Evolutionary conservation across 2,329 filamentous ascomycete species (phyloP).

Genomic region (Trichoderma gracile): DNA sequence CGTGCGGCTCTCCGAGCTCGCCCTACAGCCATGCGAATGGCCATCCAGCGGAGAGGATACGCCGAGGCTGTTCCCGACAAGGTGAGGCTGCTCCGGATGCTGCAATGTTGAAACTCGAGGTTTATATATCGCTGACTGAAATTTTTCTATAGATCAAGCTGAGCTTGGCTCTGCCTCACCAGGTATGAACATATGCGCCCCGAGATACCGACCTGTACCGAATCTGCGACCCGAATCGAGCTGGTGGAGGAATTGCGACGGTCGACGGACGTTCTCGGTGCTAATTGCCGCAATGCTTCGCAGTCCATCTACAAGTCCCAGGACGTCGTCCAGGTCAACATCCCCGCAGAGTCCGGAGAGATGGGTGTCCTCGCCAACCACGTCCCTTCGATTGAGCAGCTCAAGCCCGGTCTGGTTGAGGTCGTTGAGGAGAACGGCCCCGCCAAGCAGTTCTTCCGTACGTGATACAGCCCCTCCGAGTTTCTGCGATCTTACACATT

Average conservation of each 20-base stretch:
- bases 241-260: constrained; percentile 30
- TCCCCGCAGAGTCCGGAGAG: constrained; percentile 95
- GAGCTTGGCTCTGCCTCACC: constrained; percentile 94
- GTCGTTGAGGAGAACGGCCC: constrained; percentile 88
- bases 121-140: constrained; percentile 23
- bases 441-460: constrained; percentile 98
- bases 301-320: constrained; percentile 71
- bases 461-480: constrained; percentile 43
- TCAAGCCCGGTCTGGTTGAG: constrained; percentile 95
- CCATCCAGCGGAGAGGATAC: constrained; percentile 85
- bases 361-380: constrained; percentile 99
- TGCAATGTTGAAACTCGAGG: constrained; percentile 19
- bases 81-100: constrained; percentile 47
- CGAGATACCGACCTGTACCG: constrained; percentile 29
- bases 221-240: constrained; percentile 36
- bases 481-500: constrained; percentile 1
- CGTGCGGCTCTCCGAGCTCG: constrained; percentile 84
- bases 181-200: constrained; percentile 65
- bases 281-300: constrained; percentile 53
- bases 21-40: constrained; percentile 72
- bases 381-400: constrained; percentile 97
- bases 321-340: constrained; percentile 91
- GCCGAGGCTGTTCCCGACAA: constrained; percentile 85
- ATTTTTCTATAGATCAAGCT: constrained; percentile 74
- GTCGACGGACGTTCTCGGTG: constrained; percentile 34